A percentile compares a stretch with the other conserved stretches of the same genome.
Evolutionary conservation across 225 moss, liverwort and hornwort genomes (phyloP).

Genomic region (Antitrichia curtipendula): DNA sequence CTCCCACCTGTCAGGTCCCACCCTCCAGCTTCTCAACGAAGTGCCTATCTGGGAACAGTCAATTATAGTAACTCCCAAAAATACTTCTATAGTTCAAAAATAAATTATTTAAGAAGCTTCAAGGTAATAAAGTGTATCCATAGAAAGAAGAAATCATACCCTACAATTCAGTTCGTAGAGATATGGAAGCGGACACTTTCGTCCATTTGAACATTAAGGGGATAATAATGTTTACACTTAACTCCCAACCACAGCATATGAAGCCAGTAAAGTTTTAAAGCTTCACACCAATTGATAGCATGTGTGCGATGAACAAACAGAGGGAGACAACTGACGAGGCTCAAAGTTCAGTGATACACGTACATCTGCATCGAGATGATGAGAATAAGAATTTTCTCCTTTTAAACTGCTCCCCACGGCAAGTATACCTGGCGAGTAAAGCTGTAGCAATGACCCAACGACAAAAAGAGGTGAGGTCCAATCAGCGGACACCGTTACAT

Average conservation of each 20-base stretch:
- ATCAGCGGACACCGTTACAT: not conserved
- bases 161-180: not conserved
- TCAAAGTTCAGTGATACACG: not conserved
- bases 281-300: not conserved
- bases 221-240: not conserved
- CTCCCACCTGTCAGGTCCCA: slow-evolving; percentile 62
- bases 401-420: slow-evolving; percentile 96
- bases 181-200: not conserved
- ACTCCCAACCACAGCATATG: not conserved
- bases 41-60: not conserved
- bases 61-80: not conserved
- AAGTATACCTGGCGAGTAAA: slow-evolving; percentile 86
- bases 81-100: not conserved
- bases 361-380: slow-evolving; percentile 97
- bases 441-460: slow-evolving; percentile 22
- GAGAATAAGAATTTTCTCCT: slow-evolving; percentile 97
- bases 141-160: not conserved
- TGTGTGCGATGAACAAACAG: not conserved
- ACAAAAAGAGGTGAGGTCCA: not conserved
- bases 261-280: not conserved
- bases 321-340: not conserved
- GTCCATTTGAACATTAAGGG: not conserved
- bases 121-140: not conserved
- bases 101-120: not conserved
- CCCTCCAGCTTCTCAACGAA: slow-evolving; percentile 1